phyloP scores from a whole-genome alignment of 495 filamentous ascomycete species.

The Lophiostoma macrostomum region DNA sequence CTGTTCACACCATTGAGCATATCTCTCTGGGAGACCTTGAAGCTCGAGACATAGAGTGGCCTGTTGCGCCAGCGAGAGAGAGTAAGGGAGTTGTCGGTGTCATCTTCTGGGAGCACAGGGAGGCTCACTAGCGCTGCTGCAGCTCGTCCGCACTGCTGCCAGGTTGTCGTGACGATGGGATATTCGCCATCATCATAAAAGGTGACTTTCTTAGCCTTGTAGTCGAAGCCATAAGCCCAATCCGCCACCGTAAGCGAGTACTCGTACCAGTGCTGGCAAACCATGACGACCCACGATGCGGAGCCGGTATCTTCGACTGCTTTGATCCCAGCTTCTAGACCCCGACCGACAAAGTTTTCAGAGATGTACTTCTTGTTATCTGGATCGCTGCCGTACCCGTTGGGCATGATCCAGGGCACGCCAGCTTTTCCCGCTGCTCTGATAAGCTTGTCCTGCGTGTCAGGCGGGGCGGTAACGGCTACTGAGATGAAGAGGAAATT shows the following conservation, averaged over 20 bases:
- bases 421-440: constrained; percentile 56
- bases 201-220: constrained; percentile 40
- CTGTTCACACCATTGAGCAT: constrained; percentile 46
- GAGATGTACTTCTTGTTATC: constrained; percentile 38
- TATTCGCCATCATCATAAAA: constrained; percentile 51
- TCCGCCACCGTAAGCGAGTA: constrained; percentile 43
- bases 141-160: constrained; percentile 46
- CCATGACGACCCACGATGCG: constrained; percentile 21
- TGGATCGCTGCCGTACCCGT: constrained; percentile 49
- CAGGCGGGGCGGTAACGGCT: constrained; percentile 35
- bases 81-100: constrained; percentile 37
- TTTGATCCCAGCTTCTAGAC: not conserved
- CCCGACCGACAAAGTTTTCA: constrained; percentile 32
- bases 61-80: constrained; percentile 38
- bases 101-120: constrained; percentile 47
- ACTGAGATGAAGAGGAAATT: constrained; percentile 47
- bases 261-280: constrained; percentile 55
- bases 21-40: constrained; percentile 43
- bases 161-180: constrained; percentile 43
- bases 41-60: constrained; percentile 40
- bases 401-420: constrained; percentile 57
- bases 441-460: constrained; percentile 48
- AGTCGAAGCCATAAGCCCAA: constrained; percentile 47
- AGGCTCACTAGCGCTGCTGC: constrained; percentile 44
- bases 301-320: constrained; percentile 44